phyloP scores from a whole-genome alignment of 257 asterid genomes.

The Petunia secreta region DNA sequence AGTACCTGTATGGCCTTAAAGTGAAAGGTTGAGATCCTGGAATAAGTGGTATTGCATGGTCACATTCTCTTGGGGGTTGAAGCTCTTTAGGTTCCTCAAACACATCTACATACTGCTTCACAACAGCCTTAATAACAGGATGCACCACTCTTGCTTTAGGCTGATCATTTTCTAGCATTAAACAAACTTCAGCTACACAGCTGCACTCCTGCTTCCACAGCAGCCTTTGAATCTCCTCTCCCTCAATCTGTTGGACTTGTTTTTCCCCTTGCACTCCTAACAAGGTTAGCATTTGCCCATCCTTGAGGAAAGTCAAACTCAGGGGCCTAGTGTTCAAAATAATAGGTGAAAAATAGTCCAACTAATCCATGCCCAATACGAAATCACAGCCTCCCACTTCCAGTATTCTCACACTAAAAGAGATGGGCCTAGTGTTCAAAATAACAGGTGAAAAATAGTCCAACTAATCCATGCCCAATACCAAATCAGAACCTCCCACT shows the following conservation, averaged over 20 bases:
- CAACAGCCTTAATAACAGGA: not conserved
- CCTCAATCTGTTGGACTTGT: not conserved
- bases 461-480: slow-evolving; percentile 22
- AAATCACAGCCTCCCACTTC: not conserved
- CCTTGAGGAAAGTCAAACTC: no score
- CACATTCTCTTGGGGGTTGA: not conserved
- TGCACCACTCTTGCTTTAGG: not conserved
- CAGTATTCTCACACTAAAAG: not conserved
- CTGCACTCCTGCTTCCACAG: no score
- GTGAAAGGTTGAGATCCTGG: not conserved
- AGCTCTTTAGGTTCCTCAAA: not conserved
- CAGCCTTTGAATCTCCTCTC: no score
- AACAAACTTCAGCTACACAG: no score
- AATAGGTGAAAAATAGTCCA: not conserved
- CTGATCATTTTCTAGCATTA: no score
- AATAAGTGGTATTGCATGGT: not conserved
- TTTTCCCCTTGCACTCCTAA: not conserved
- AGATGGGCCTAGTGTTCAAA: not conserved
- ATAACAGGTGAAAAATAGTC: not conserved
- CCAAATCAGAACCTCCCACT: slow-evolving; percentile 13
- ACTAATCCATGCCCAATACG: slow-evolving; percentile 22
- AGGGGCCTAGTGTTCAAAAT: not conserved
- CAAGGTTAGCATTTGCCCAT: not conserved
- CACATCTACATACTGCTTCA: not conserved
- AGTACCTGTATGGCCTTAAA: not conserved